A percentile compares a stretch with the other conserved stretches of the same genome.
These are phyloP conservation scores for Podochytrium sp. DNA, from an alignment of 192 early-diverging fungal species.

Conservation along the genomic window DNA sequence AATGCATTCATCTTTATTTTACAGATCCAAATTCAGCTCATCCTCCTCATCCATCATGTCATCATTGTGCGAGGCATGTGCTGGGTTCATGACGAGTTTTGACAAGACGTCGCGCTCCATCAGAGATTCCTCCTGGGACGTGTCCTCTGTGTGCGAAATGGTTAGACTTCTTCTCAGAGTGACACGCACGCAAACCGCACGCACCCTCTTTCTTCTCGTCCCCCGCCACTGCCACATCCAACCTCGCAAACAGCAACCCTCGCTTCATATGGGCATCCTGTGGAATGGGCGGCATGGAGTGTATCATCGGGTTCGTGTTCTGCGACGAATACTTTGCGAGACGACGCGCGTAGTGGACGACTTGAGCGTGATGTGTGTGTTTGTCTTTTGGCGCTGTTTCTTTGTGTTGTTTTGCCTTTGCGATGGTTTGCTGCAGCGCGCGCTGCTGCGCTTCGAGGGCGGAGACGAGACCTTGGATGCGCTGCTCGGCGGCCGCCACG, in stretches of 20 bases:
- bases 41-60: constrained; percentile 5
- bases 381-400: neutral
- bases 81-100: neutral
- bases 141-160: neutral
- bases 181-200: neutral
- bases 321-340: constrained; percentile 6
- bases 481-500: neutral
- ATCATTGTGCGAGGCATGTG: neutral
- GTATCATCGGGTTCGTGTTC: neutral
- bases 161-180: neutral
- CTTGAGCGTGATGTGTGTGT: neutral
- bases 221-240: neutral
- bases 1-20: too few relatives aligned
- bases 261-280: constrained; percentile 36
- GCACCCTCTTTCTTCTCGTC: neutral
- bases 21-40: constrained; percentile 22
- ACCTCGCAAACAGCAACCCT: constrained; percentile 1
- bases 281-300: constrained; percentile 21
- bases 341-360: constrained; percentile 19
- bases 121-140: neutral
- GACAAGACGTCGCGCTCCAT: neutral
- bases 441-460: neutral
- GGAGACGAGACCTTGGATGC: neutral
- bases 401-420: neutral
- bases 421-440: neutral